Conservation (phyloP, 805 yeast species). For the Cyberlindnera galapagoensis region DNA sequence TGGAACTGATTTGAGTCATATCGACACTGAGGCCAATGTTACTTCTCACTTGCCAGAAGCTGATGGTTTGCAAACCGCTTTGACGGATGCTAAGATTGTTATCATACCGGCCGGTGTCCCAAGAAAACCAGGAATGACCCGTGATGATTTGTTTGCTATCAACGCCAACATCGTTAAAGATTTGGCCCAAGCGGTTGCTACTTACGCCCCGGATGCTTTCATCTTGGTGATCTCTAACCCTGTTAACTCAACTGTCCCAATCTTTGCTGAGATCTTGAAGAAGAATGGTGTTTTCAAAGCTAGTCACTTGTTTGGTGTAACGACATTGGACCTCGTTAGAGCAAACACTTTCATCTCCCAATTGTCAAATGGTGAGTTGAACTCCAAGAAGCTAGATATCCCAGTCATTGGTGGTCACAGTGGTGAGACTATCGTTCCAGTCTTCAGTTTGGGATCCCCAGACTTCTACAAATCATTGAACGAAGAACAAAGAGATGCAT, state of each 20-base stretch:
- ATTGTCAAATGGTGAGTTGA: conserved; percentile 10
- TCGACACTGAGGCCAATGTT: conserved; percentile 67
- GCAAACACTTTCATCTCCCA: conserved; percentile 49
- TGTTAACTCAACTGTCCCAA: conserved; percentile 79
- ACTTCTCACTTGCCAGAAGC: conserved; percentile 61
- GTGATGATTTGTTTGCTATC: conserved; percentile 80
- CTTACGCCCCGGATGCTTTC: conserved; percentile 60
- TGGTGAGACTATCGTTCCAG: conserved; percentile 76
- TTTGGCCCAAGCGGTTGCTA: conserved; percentile 65
- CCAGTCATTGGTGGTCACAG: conserved; percentile 86
- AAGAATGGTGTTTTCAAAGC: conserved; percentile 68
- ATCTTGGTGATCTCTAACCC: conserved; percentile 71
- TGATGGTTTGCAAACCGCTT: conserved; percentile 60
- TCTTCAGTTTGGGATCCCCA: conserved; percentile 51
- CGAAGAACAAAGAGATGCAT: conserved; percentile 42
- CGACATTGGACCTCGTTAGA: conserved; percentile 73
- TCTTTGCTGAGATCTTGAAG: conserved; percentile 73
- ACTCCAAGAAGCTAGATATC: conserved; percentile 32
- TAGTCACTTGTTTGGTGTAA: conserved; percentile 75
- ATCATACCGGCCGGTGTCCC: conserved; percentile 89
- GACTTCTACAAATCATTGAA: conserved; percentile 39
- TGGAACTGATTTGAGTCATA: conserved; percentile 73
- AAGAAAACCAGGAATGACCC: conserved; percentile 85
- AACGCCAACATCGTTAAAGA: conserved; percentile 78
- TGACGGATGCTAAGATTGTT: conserved; percentile 76